Evolutionary conservation across 345 rosid genomes (phyloP), one percentile per base, ranked within the genome.

Genomic region (Brassica carinata): DNA sequence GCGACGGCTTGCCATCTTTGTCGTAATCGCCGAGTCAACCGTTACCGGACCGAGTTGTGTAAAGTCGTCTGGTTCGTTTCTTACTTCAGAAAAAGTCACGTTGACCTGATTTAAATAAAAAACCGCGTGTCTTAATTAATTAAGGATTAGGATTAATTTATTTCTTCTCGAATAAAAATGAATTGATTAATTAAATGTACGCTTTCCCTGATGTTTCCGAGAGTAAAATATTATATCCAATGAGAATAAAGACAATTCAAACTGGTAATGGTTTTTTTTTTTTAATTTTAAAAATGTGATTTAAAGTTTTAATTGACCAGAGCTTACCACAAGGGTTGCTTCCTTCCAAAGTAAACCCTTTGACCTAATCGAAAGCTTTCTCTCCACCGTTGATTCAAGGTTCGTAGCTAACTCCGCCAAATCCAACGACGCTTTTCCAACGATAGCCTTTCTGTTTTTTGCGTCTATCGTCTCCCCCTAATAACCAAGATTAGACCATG

Each of bases 341-440:
- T 77, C 78, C 75, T 72, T 77, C 10, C 78, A 33, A 58, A 71
- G 73, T 23, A 71, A 72, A 73, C 81, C 81, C 64, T 72, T 77
- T 62, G 78, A 77, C 34, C 73, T 67, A 33, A 82, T 73, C 36
- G 27, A 67, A 77, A 82, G 77, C 81, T 67, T 77, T 77, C 38
- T 77, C 75, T 72, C 84, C 77, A 82, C 78, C 71, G 77, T 34
- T 9, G 81, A 61, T 68, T 77, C 74, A 43, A 59, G 75, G 31
- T 66, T 77, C 18, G 84, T 45, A 2, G 75, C 9, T 51, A 82
- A 34, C 62, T 77, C 84, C 53, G 78, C 9, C 10, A 82, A 72
- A 82, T 82, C 81, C 36, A 82, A 61, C 29, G 78, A 72, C 8
- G 71, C 71, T 63, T 82, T 82, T 13, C 84, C 84, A 58, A 81